Conservation (phyloP, 1,284 basidiomycete genomes). For the Trichosporon ovoides region DNA sequence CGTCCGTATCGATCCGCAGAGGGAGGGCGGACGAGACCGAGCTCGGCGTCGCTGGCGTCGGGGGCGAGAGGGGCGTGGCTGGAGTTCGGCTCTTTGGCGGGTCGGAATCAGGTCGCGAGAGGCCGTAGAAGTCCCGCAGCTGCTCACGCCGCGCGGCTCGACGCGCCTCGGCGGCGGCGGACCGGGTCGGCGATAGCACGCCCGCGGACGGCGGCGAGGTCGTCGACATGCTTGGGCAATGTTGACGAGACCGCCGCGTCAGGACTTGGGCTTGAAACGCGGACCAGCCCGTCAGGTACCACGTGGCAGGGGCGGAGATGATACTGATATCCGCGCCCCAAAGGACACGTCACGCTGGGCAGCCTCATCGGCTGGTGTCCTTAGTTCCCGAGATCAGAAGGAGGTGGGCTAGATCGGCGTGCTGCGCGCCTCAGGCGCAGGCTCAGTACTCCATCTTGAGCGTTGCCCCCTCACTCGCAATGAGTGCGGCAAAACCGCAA, state of each 20-base stretch:
- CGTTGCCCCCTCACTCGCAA: no score
- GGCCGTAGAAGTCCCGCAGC: conserved; percentile 41
- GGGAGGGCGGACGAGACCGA: not conserved
- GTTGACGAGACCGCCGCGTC: not conserved
- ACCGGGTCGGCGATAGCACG: conserved; percentile 13
- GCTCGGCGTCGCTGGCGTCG: conserved; percentile 1
- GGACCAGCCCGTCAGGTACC: not conserved
- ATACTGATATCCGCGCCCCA: not conserved
- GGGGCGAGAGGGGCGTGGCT: not conserved
- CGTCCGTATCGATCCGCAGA: not conserved
- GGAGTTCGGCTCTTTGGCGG: not conserved
- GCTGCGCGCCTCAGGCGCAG: no score
- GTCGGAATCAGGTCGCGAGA: conserved; percentile 8
- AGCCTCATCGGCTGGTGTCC: no score
- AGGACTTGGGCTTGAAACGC: not conserved
- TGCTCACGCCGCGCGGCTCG: conserved; percentile 35
- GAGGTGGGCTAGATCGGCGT: no score
- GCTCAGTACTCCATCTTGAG: no score
- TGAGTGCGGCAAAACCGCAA: no score
- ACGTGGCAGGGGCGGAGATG: not conserved
- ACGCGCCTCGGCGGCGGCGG: conserved; percentile 24
- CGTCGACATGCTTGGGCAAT: not conserved
- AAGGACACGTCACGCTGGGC: not conserved
- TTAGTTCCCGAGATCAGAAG: no score
- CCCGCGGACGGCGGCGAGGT: conserved; percentile 4